phyloP scores from a whole-genome alignment of 805 yeast genomes.

The Jamesozyma hellenica region DNA sequence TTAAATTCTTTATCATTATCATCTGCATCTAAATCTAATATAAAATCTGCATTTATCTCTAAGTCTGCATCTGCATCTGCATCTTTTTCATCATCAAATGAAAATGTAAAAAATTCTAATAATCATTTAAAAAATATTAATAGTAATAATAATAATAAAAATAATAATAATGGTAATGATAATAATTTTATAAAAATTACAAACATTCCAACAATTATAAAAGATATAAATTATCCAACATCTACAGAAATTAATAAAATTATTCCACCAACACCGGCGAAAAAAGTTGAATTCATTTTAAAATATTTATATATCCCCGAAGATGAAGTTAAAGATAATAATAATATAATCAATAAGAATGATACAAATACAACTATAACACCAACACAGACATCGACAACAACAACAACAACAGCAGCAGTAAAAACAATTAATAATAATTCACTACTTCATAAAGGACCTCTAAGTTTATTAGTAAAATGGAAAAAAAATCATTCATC shows the following conservation, averaged over 20 bases:
- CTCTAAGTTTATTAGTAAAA: constrained; percentile 21
- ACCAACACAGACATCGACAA: neutral
- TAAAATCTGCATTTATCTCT: no score
- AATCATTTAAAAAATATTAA: neutral
- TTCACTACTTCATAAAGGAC: constrained; percentile 11
- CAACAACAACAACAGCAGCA: neutral
- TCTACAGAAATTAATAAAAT: constrained; percentile 36
- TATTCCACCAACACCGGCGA: constrained; percentile 60
- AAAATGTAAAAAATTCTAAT: no score
- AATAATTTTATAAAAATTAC: constrained; percentile 14
- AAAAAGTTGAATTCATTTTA: constrained; percentile 41
- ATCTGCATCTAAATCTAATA: no score
- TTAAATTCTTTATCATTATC: no score
- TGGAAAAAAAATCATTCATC: constrained; percentile 24
- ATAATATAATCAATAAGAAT: neutral
- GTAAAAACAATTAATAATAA: neutral
- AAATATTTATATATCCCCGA: constrained; percentile 24
- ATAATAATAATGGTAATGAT: constrained; percentile 4
- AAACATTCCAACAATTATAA: constrained; percentile 19
- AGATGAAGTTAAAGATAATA: constrained; percentile 1
- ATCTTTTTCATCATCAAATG: no score
- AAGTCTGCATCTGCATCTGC: no score
- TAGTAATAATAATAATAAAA: neutral
- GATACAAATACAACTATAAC: no score
- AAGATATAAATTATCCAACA: constrained; percentile 35